phyloP scores from a whole-genome alignment of 1,284 basidiomycete genomes.

The Austroboletus novae-zelandiae region DNA sequence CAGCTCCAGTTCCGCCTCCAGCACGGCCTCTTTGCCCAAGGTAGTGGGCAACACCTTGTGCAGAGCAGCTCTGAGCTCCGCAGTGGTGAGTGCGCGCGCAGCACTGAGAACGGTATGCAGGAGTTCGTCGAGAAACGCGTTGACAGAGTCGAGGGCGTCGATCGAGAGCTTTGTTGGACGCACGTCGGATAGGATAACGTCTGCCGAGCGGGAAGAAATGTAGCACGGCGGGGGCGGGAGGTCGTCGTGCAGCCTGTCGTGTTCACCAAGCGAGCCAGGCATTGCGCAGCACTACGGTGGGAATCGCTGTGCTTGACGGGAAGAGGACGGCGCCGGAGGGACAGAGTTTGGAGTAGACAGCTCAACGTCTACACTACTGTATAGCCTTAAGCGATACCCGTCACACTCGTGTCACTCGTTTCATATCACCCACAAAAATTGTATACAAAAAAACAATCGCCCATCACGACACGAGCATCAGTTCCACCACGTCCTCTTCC shows the following conservation, averaged over 20 bases:
- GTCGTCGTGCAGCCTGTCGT: slow-evolving; percentile 11
- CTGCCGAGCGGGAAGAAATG: slow-evolving; percentile 78
- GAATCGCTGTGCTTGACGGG: slow-evolving; percentile 3
- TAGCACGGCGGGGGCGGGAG: slow-evolving; percentile 56
- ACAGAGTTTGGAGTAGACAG: not conserved
- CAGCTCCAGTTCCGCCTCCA: slow-evolving; percentile 89
- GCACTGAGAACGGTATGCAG: slow-evolving; percentile 69
- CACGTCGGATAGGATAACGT: slow-evolving; percentile 87
- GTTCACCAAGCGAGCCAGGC: slow-evolving; percentile 21
- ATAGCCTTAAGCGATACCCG: slow-evolving; percentile 18
- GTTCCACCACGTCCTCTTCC: slow-evolving; percentile 27
- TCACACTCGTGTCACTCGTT: slow-evolving; percentile 14
- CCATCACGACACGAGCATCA: slow-evolving; percentile 22
- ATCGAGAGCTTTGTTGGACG: slow-evolving; percentile 81
- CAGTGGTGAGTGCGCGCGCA: slow-evolving; percentile 73
- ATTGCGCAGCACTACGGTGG: slow-evolving; percentile 12
- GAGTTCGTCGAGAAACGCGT: slow-evolving; percentile 86
- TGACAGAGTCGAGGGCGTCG: slow-evolving; percentile 75
- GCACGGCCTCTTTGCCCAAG: slow-evolving; percentile 84
- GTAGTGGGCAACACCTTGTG: slow-evolving; percentile 72
- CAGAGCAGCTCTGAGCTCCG: slow-evolving; percentile 72
- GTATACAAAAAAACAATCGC: not conserved
- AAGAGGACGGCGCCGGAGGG: slow-evolving; percentile 1
- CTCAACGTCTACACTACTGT: slow-evolving; percentile 9
- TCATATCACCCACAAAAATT: not conserved